Base-by-base conservation (phyloP, 306 rosid species). In the Datisca glomerata region DNA sequence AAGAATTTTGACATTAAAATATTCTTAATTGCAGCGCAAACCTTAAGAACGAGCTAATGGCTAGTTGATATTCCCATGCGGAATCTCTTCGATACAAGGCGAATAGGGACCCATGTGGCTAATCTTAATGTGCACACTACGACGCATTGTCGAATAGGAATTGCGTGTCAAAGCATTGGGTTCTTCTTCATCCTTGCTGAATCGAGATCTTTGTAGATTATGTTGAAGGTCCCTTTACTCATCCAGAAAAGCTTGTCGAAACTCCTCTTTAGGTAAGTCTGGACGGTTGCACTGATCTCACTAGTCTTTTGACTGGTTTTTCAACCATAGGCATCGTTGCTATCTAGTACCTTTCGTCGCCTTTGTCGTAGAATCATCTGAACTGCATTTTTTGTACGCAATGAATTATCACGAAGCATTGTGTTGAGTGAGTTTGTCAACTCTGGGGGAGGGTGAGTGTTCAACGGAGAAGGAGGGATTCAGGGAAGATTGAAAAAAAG, bases 1-100 rank as follows among this genome's bases (percentile, higher is more conserved):
- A 85, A 63, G 31, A 68, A 80, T 58, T 80, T 78, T 0, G 79
- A 80, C 93, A 85, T 74, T 0, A 80, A 51, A 18, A 85, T 93
- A 7, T 63, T 64, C 32, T 18, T 81, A 6, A 85, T 80, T 0
- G 96, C 96, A 1, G 54, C 5, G 22, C 96, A 80, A 1, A 85
- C 96, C 57, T 85, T 93, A 0, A 85, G 75, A 0, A 85, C 89
- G 1, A 85, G 89, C 60, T 85, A 80, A 27, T 85, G 96, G 15
- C 96, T 80, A 0, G 96, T 85, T 3, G 96, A 85, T 6, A 85
- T 85, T 0, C 96, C 96, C 7, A 77, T 27, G 0, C 96, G 93
- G 3, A 85, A 85, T 0, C 80, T 68, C 18, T 78, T 77, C 0
- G 96, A 80, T 0, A 85, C 93, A 0, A 67, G 46, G 0, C 96